Base-by-base conservation (phyloP, 2,329 filamentous ascomycete species). In the Colletotrichum sp. region DNA sequence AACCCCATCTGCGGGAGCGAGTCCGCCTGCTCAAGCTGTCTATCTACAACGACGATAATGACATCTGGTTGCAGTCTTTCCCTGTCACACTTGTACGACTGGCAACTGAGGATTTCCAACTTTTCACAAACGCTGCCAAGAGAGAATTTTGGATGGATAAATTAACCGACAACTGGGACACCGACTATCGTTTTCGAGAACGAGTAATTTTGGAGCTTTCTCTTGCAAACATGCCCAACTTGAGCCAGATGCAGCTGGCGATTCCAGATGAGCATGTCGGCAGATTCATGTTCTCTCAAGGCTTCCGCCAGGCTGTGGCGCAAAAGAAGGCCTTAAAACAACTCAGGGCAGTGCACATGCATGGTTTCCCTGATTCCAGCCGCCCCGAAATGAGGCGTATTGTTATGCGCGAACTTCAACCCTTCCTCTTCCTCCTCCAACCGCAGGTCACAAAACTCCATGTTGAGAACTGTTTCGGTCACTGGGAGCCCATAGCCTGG, bases 301-400 rank as follows among this genome's bases (percentile, higher is more conserved):
- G 39, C 39, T 44, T 44, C 18, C 39, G 39, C 8, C 39, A n/a
- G 39, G 39, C 39, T 10, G 16, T 44, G 39, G 39, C 39, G 8
- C 2, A 44, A n/a, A 18, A n/a, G 2, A 44, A 44, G 18, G 2
- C 3, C 39, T 44, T 44, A 1, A n/a, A 44, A 44, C 39, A 44
- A 44, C 39, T 44, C 39, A 44, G 39, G 39, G 39, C 39, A 44
- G 39, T 44, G 39, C 39, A 44, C 39, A 44, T 44, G 16, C 39
- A 44, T 1, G 18, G 39, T n/a, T 44, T 44, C 39, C 16, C 8
- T 44, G 5, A 10, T 8, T 1, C 5, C 16, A 10, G 5, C 0
- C 8, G 2, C 39, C 16, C 16, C 1, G 5, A 44, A 9, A 6
- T 6, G 39, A n/a, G 8, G 18, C 0, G 0, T 44, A 6, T 0